Evolutionary conservation across 2,329 filamentous ascomycete species (phyloP).

Genomic region (Cladosporium sp.): DNA sequence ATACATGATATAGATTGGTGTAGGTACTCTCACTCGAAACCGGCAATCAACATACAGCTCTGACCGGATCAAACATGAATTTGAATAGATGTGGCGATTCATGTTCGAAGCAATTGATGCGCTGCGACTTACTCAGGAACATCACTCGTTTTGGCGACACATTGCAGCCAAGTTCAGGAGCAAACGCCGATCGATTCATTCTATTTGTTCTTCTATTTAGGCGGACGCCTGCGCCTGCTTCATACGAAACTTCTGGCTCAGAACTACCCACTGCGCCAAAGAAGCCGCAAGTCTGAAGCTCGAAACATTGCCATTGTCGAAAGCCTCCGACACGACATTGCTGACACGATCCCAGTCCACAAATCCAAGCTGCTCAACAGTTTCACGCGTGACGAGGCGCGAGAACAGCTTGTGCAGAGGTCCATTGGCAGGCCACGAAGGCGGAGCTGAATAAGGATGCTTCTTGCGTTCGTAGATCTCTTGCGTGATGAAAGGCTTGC

Average conservation of each 20-base stretch:
- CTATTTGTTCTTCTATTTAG: too few relatives aligned
- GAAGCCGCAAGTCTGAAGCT: not conserved
- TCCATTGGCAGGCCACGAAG: constrained; percentile 17
- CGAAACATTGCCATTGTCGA: not conserved
- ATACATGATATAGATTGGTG: not conserved
- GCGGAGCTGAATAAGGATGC: constrained; percentile 23
- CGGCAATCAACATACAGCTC: too few relatives aligned
- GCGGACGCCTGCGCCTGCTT: not conserved
- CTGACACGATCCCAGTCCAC: constrained; percentile 20
- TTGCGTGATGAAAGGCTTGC: constrained; percentile 23
- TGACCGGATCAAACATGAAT: too few relatives aligned
- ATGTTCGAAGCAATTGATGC: too few relatives aligned
- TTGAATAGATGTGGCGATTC: too few relatives aligned
- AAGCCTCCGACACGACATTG: not conserved
- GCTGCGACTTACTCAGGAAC: too few relatives aligned
- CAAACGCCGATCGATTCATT: too few relatives aligned
- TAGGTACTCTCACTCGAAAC: not conserved
- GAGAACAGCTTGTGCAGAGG: constrained; percentile 19
- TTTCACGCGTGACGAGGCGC: constrained; percentile 21
- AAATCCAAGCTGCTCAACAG: constrained; percentile 27
- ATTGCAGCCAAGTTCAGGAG: too few relatives aligned
- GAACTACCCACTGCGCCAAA: not conserved
- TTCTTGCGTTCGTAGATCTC: constrained; percentile 25
- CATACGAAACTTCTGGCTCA: not conserved
- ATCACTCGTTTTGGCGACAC: too few relatives aligned